Conservation (phyloP, 2,329 filamentous ascomycete genomes). For the Stagonosporopsis tanaceti region DNA sequence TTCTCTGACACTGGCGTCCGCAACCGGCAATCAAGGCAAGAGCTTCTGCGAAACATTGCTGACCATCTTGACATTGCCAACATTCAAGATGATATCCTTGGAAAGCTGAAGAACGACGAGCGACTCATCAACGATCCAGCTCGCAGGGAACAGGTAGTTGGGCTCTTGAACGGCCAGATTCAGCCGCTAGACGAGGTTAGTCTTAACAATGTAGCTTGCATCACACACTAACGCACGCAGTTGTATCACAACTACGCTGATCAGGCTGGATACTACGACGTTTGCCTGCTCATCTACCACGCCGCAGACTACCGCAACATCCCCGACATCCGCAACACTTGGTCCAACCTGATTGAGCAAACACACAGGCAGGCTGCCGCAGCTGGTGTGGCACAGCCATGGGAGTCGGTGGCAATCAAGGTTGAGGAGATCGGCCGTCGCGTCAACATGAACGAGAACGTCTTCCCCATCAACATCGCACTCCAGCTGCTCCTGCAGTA, state of each 20-base stretch:
- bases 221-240: constrained; percentile 54
- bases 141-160: constrained; percentile 69
- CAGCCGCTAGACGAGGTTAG: constrained; percentile 78
- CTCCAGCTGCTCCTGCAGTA: constrained; percentile 48
- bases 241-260: constrained; percentile 95
- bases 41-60: constrained; percentile 82
- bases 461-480: constrained; percentile 61
- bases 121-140: constrained; percentile 67
- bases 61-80: constrained; percentile 91
- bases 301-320: constrained; percentile 89
- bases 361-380: constrained; percentile 62
- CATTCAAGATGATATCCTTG: constrained; percentile 90
- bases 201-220: constrained; percentile 24
- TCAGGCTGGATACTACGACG: constrained; percentile 89
- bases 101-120: constrained; percentile 75
- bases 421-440: constrained; percentile 65
- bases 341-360: constrained; percentile 80
- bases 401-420: constrained; percentile 72
- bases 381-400: constrained; percentile 63
- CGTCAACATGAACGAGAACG: constrained; percentile 62
- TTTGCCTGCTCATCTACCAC: constrained; percentile 92
- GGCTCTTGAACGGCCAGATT: constrained; percentile 78
- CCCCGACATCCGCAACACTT: constrained; percentile 82
- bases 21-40: constrained; percentile 78
- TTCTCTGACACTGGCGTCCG: constrained; percentile 62